Evolutionary conservation across 2,329 filamentous ascomycete species (phyloP).

Genomic region (Malbranchea cinnamomea): DNA sequence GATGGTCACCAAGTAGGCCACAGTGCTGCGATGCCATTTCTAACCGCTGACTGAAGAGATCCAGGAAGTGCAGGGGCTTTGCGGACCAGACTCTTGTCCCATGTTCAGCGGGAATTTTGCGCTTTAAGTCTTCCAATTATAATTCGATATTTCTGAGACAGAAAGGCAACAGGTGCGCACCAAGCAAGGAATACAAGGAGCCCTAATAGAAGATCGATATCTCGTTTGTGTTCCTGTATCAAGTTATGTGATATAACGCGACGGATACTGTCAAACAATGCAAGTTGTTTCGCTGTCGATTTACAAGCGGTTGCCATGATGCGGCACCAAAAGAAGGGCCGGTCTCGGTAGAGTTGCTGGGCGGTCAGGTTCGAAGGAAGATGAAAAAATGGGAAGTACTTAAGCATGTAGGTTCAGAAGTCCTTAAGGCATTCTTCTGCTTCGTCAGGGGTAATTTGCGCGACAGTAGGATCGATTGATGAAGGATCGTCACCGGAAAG

Average conservation of each 20-base stretch:
- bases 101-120: neutral
- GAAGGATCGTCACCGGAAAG: too few species aligned
- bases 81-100: neutral
- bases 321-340: constrained; percentile 37
- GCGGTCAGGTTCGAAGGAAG: constrained; percentile 26
- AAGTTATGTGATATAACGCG: constrained; percentile 33
- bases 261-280: constrained; percentile 28
- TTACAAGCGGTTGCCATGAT: constrained; percentile 35
- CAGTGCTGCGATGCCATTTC: too few species aligned
- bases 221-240: constrained; percentile 35
- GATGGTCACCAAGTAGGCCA: too few species aligned
- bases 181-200: constrained; percentile 34
- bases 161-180: constrained; percentile 17
- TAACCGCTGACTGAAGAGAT: too few species aligned
- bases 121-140: neutral
- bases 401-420: constrained; percentile 30
- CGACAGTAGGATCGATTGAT: neutral
- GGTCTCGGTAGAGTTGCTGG: constrained; percentile 23
- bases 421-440: constrained; percentile 27
- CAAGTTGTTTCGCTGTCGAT: constrained; percentile 26
- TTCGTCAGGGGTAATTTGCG: constrained; percentile 16
- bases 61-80: too few species aligned
- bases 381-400: constrained; percentile 33
- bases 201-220: constrained; percentile 38
- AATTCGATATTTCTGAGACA: constrained; percentile 1